These are phyloP conservation scores for Straminergon stramineum DNA, from an alignment of 225 moss, liverwort and hornwort species.

Conservation along the genomic window DNA sequence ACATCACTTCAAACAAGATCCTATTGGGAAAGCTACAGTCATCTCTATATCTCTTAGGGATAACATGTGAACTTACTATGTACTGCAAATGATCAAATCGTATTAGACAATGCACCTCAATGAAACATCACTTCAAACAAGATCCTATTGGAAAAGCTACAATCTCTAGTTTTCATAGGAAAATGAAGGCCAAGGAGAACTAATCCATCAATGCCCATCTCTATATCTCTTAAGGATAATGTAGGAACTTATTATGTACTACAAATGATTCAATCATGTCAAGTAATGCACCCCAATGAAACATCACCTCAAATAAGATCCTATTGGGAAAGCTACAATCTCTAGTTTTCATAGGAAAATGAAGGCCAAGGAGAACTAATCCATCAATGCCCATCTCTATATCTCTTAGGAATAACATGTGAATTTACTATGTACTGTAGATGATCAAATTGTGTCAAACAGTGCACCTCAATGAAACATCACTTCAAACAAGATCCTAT, in stretches of 20 bases:
- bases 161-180: not conserved
- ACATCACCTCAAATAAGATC: not conserved
- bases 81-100: not conserved
- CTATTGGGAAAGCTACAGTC: rapidly evolving
- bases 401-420: rapidly evolving
- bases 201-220: rapidly evolving
- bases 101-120: rapidly evolving
- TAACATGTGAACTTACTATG: not conserved
- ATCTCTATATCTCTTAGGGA: rapidly evolving
- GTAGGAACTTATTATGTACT: too few species aligned
- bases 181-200: not conserved
- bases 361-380: not conserved
- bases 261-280: too few species aligned
- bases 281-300: rapidly evolving
- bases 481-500: not conserved
- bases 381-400: not conserved
- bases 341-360: not conserved
- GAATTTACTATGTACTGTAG: too few species aligned
- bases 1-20: not conserved
- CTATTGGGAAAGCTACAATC: not conserved
- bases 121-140: not conserved
- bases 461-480: not conserved
- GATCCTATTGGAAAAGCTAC: rapidly evolving
- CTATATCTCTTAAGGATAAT: rapidly evolving
- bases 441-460: rapidly evolving